These are phyloP conservation scores for Chalara sp. DNA, from an alignment of 2,329 filamentous ascomycete genomes.

Conservation along the genomic window DNA sequence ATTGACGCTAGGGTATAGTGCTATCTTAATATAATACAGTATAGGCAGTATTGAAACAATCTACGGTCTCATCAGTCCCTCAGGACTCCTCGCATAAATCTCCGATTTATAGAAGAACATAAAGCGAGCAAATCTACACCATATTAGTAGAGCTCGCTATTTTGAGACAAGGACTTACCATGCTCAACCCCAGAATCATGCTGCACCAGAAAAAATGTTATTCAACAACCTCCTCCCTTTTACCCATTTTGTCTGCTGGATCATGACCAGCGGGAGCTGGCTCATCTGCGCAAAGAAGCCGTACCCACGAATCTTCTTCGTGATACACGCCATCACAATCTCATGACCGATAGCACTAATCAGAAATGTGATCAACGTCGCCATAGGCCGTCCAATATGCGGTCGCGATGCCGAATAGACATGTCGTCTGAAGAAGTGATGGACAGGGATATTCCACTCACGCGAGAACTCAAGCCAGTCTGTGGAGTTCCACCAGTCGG, in stretches of 20 bases:
- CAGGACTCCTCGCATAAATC: no score
- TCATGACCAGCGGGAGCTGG: conserved; percentile 88
- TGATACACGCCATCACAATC: conserved; percentile 96
- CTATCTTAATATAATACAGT: no score
- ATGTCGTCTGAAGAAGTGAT: conserved; percentile 89
- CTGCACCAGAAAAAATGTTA: conserved; percentile 85
- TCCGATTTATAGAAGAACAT: neutral
- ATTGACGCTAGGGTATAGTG: no score
- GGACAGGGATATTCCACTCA: conserved; percentile 97
- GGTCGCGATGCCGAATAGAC: conserved; percentile 81
- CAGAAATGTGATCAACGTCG: conserved; percentile 86
- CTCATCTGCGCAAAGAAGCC: conserved; percentile 94
- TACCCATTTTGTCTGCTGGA: conserved; percentile 77
- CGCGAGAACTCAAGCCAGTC: conserved; percentile 95
- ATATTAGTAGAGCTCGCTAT: neutral
- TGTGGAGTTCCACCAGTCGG: conserved; percentile 68
- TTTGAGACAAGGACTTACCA: conserved; percentile 31
- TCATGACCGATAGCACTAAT: conserved; percentile 88
- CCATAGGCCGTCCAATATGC: conserved; percentile 67
- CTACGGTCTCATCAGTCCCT: no score
- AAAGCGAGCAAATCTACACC: neutral
- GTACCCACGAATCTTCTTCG: conserved; percentile 91
- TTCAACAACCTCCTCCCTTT: conserved; percentile 72
- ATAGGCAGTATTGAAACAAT: no score
- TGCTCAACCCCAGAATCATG: conserved; percentile 78